Conservation (phyloP, 2,329 filamentous ascomycete genomes). For the Diaporthe citrichinensis region DNA sequence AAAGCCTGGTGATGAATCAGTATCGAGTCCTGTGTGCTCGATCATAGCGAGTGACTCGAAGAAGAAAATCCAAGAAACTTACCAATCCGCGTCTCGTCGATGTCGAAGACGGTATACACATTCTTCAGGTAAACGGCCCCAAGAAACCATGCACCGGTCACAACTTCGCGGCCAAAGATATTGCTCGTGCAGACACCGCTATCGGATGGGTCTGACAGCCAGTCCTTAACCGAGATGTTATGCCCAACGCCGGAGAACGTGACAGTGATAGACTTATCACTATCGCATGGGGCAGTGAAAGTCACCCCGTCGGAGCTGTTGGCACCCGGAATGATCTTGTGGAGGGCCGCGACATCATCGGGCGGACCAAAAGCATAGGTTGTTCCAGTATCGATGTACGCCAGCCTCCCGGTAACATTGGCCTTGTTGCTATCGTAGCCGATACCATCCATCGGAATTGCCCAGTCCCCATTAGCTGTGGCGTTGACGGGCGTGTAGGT, state of each 20-base stretch:
- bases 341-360: slow-evolving; percentile 75
- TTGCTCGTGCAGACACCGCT: slow-evolving; percentile 76
- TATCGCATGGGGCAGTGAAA: slow-evolving; percentile 82
- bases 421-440: slow-evolving; percentile 72
- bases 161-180: slow-evolving; percentile 79
- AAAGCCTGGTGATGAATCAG: slow-evolving; percentile 51
- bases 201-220: slow-evolving; percentile 66
- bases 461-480: slow-evolving; percentile 75
- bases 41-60: neutral
- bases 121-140: slow-evolving; percentile 92
- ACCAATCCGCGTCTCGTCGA: slow-evolving; percentile 76
- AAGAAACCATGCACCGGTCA: slow-evolving; percentile 80
- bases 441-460: slow-evolving; percentile 77
- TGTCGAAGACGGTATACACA: slow-evolving; percentile 89
- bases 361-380: slow-evolving; percentile 82
- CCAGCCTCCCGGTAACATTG: slow-evolving; percentile 68
- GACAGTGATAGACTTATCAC: slow-evolving; percentile 71
- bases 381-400: slow-evolving; percentile 88
- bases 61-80: slow-evolving; percentile 46
- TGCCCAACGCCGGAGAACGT: slow-evolving; percentile 78
- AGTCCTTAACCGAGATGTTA: slow-evolving; percentile 78
- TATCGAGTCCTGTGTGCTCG: neutral
- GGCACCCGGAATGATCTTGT: slow-evolving; percentile 76
- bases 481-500: slow-evolving; percentile 72
- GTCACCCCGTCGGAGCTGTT: slow-evolving; percentile 69